phyloP scores from a whole-genome alignment of 1,139 yeast species.

The Zhuliangozyma blackwelliae region DNA sequence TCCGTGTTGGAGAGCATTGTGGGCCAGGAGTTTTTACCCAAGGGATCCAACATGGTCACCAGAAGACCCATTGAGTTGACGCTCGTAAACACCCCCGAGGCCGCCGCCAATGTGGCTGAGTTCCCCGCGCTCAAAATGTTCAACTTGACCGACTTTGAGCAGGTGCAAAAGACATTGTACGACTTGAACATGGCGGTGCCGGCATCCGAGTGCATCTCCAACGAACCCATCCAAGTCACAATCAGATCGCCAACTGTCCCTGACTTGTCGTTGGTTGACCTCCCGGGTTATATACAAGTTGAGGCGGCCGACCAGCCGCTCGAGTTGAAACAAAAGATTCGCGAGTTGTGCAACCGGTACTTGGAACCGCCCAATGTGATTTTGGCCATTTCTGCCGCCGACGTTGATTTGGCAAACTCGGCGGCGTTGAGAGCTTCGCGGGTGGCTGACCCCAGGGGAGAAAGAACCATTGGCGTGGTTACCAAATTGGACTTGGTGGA shows the following conservation, averaged over 20 bases:
- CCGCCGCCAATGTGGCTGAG: constrained; percentile 86
- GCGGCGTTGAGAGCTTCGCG: constrained; percentile 93
- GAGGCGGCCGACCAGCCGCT: constrained; percentile 96
- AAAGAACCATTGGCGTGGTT: constrained; percentile 91
- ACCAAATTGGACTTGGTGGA: constrained; percentile 90
- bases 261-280: constrained; percentile 86
- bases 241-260: constrained; percentile 92
- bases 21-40: constrained; percentile 91
- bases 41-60: constrained; percentile 94
- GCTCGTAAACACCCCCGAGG: constrained; percentile 75
- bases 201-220: constrained; percentile 74
- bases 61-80: constrained; percentile 94
- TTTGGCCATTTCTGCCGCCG: constrained; percentile 94
- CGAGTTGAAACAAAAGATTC: constrained; percentile 73
- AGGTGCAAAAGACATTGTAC: constrained; percentile 77
- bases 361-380: constrained; percentile 90
- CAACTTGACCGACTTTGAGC: constrained; percentile 79
- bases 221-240: constrained; percentile 87
- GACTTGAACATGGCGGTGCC: constrained; percentile 95
- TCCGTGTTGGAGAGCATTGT: constrained; percentile 92
- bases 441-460: constrained; percentile 88
- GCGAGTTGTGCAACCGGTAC: constrained; percentile 77
- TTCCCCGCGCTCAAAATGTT: constrained; percentile 85
- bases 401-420: constrained; percentile 95
- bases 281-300: constrained; percentile 96